Evolutionary conservation across 192 early-diverging fungal species (phyloP).

Genomic region (Coemansia sp.): DNA sequence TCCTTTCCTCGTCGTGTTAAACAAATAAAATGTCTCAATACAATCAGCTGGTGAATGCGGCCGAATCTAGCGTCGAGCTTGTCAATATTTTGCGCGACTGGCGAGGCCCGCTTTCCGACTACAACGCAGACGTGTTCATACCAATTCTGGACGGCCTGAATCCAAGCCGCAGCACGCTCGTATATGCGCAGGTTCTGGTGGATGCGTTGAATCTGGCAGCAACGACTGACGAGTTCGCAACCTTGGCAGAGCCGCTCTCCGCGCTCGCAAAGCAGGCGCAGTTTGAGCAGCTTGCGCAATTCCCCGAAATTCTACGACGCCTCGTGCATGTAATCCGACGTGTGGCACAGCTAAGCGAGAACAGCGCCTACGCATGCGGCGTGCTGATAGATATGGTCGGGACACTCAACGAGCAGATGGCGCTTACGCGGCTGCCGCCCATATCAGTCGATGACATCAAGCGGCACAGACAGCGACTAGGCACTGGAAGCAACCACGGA

Average conservation of each 20-base stretch:
- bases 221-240: conserved; percentile 9
- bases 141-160: conserved; percentile 6
- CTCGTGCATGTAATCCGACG: conserved; percentile 14
- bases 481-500: conserved; percentile 9
- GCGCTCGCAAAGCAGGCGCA: conserved; percentile 2
- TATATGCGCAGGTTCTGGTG: conserved; percentile 23
- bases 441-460: background rate
- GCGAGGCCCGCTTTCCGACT: conserved; percentile 9
- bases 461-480: conserved; percentile 12
- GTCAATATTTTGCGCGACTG: conserved; percentile 1
- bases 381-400: conserved; percentile 20
- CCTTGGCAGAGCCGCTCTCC: conserved; percentile 11
- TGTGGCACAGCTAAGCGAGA: background rate
- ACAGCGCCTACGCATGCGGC: conserved; percentile 13
- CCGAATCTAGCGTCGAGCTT: background rate
- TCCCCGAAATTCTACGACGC: conserved; percentile 23
- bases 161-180: conserved; percentile 7
- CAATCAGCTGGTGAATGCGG: background rate
- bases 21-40: background rate
- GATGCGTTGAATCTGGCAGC: conserved; percentile 27
- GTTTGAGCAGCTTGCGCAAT: conserved; percentile 18
- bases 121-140: conserved; percentile 1
- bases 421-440: conserved; percentile 4
- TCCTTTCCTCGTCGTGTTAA: no score
- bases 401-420: conserved; percentile 28